Percentiles rank a stretch among this genome's conserved stretches.
Conservation (phyloP, 225 moss, liverwort and hornwort genomes). For the Straminergon stramineum region DNA sequence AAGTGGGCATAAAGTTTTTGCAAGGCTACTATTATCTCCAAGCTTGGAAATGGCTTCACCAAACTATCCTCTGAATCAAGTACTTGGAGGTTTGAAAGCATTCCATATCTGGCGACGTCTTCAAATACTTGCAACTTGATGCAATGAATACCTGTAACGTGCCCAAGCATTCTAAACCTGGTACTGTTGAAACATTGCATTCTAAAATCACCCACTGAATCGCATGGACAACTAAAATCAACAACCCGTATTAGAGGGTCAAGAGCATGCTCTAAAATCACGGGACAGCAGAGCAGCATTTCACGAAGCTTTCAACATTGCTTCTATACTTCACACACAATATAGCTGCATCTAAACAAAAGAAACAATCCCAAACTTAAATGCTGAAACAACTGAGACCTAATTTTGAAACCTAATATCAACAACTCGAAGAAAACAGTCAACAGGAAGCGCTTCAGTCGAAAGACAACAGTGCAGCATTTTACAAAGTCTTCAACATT, state of each 20-base stretch:
- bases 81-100: not conserved
- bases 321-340: not conserved
- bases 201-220: not conserved
- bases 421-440: not conserved
- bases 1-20: not conserved
- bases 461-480: not conserved
- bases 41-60: not conserved
- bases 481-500: not conserved
- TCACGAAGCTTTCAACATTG: not conserved
- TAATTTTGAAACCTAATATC: not conserved
- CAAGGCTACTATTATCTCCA: not conserved
- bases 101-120: not conserved
- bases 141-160: not conserved
- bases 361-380: not conserved
- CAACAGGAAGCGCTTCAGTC: not conserved
- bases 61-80: not conserved
- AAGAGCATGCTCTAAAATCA: not conserved
- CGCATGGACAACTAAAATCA: not conserved
- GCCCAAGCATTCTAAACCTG: not conserved
- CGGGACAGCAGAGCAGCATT: not conserved
- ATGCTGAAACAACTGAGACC: not conserved
- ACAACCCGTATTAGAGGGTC: not conserved
- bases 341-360: not conserved
- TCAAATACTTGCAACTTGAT: not conserved
- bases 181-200: not conserved